These are phyloP conservation scores for Amylocarpus encephaloides DNA, from an alignment of 2,329 filamentous ascomycete species.

Conservation along the genomic window DNA sequence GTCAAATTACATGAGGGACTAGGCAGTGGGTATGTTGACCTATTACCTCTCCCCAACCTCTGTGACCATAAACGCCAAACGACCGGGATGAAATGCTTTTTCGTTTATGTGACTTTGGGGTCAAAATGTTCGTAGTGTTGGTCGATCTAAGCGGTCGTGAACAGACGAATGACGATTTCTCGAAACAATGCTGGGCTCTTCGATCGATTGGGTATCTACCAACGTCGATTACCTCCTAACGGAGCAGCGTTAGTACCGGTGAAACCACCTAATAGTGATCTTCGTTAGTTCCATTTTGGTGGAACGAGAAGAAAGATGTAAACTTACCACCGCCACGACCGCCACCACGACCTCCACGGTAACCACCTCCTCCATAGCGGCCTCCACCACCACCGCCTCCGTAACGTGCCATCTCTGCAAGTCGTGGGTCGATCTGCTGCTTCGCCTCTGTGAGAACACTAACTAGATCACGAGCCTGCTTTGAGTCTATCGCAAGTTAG, in stretches of 20 bases:
- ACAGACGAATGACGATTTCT: not conserved
- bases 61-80: slow-evolving; percentile 29
- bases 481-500: slow-evolving; percentile 56
- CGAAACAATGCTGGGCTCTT: slow-evolving; percentile 12
- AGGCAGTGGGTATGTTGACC: slow-evolving; percentile 14
- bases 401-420: slow-evolving; percentile 93
- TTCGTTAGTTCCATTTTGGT: slow-evolving; percentile 33
- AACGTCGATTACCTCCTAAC: slow-evolving; percentile 49
- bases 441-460: slow-evolving; percentile 91
- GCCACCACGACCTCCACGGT: slow-evolving; percentile 64
- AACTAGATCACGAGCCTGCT: slow-evolving; percentile 95
- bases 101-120: slow-evolving; percentile 12
- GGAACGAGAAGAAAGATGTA: slow-evolving; percentile 26
- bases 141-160: not conserved
- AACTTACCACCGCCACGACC: slow-evolving; percentile 43
- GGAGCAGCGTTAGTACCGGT: slow-evolving; percentile 53
- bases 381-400: slow-evolving; percentile 47
- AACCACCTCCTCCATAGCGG: slow-evolving; percentile 23
- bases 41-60: slow-evolving; percentile 23
- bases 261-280: slow-evolving; percentile 40
- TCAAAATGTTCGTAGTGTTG: slow-evolving; percentile 10
- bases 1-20: slow-evolving; percentile 22
- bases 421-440: slow-evolving; percentile 93
- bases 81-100: slow-evolving; percentile 27
- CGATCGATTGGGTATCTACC: slow-evolving; percentile 37